These are phyloP conservation scores for Daldinia childiae DNA, from an alignment of 495 filamentous ascomycete genomes.

Conservation along the genomic window DNA sequence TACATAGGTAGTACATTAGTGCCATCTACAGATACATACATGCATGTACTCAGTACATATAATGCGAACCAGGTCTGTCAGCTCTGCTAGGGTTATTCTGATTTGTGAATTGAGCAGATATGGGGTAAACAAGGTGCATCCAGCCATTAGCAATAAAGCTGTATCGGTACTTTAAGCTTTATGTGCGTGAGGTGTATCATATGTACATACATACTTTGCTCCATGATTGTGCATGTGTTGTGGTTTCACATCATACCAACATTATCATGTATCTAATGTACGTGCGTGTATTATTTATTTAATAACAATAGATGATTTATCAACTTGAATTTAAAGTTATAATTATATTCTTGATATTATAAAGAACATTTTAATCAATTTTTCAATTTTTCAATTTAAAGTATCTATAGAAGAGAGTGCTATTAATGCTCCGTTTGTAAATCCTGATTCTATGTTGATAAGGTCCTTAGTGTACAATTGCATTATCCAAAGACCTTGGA, in stretches of 20 bases:
- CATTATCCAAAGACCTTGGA: not conserved
- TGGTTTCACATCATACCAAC: not conserved
- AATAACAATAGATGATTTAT: not conserved
- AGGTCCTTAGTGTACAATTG: conserved; percentile 1
- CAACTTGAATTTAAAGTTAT: not conserved
- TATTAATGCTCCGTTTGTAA: not conserved
- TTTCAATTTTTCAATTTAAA: not conserved
- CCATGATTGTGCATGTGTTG: not conserved
- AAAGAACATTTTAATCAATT: no score
- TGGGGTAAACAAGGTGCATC: conserved; percentile 5
- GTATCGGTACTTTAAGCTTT: not conserved
- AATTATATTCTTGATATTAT: not conserved
- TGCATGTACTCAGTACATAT: conserved; percentile 21
- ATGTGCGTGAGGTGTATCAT: conserved; percentile 6
- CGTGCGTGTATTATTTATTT: not conserved
- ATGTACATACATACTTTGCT: conserved; percentile 5
- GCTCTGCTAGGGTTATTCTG: not conserved
- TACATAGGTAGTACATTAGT: conserved; percentile 32
- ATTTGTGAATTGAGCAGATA: conserved; percentile 6
- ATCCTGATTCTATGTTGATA: not conserved
- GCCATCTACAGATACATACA: conserved; percentile 18
- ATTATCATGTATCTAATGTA: not conserved
- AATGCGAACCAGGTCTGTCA: not conserved
- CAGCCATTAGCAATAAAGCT: not conserved
- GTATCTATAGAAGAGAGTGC: not conserved